Conservation (phyloP, 73 alveolate species). For the Tetrahymena borealis region DNA sequence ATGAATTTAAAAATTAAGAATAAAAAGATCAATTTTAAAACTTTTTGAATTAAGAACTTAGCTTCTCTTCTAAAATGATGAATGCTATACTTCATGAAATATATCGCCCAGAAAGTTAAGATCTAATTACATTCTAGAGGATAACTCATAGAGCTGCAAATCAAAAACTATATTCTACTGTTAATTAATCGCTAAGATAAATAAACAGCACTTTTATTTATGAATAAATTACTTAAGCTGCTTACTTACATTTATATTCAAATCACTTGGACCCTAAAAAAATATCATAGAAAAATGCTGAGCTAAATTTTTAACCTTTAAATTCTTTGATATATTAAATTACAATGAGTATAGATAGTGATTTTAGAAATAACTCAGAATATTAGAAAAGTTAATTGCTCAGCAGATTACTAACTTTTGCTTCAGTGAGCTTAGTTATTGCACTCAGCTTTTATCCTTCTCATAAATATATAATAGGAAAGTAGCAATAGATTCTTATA, state of each 20-base stretch:
- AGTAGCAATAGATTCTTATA: neutral
- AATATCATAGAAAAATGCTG: neutral
- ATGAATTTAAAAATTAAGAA: neutral
- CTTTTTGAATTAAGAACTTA: neutral
- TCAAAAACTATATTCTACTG: neutral
- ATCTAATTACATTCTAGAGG: neutral
- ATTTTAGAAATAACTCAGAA: neutral
- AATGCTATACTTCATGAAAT: neutral
- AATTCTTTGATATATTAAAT: neutral
- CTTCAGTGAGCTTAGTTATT: neutral
- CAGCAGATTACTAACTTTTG: neutral
- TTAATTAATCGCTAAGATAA: neutral
- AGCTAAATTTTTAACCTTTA: neutral
- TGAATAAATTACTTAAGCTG: neutral
- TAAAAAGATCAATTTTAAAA: neutral
- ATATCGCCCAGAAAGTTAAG: neutral
- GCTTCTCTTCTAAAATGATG: neutral
- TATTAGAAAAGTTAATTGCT: neutral
- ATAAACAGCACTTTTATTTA: neutral
- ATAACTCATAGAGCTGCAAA: neutral
- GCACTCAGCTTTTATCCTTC: neutral
- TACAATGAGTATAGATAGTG: neutral
- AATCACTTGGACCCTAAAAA: neutral
- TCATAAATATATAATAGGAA: neutral
- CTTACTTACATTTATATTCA: neutral